Evolutionary conservation across 306 rosid genomes (phyloP), one percentile per base, ranked within the genome.

Genomic region (Prunus fruticosa): DNA sequence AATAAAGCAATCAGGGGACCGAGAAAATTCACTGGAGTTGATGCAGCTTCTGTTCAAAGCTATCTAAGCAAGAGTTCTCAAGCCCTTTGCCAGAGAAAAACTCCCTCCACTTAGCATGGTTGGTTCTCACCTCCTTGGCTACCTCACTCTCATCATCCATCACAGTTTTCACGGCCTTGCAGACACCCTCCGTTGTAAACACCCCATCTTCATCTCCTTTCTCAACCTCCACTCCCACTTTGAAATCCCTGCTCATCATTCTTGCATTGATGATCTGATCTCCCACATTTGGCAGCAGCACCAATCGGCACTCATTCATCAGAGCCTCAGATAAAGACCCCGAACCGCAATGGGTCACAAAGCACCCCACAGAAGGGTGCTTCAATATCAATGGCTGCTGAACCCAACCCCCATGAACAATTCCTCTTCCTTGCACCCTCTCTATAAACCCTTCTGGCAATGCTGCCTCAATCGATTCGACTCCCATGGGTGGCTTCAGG

Each of bases 331-430:
- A 81, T 46, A 90, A 64, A 69, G 96, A 88, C 14, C 88, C 89
- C 3, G 88, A 84, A 15, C 96, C 92, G 25, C 92, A 90, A 60
- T 90, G 92, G 12, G 91, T 86, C 30, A 90, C 96, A 74, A 90
- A 90, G 77, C 92, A 86, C 25, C 92, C 92, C 30, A 88, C 88
- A 1, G 88, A 88, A 22, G 88, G 84, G 84, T 87, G 93, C 66
- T 76, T 83, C 80, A 85, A 60, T 18, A 91, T 77, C 81, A 79
- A 54, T 67, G 81, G 88, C 19, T 88, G 93, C 14, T 84, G 90
- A 77, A 91, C 76, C 96, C 96, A 87, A 28, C 76, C 88, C 18
- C 88, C 90, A 14, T 73, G 61, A 50, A 88, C 93, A 58, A 86
- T 38, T 27, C 90, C 91, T 83, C 81, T 85, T 69, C 80, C 83